These are phyloP conservation scores for Pterocarpus santalinus DNA, from an alignment of 306 rosid species.

Conservation along the genomic window DNA sequence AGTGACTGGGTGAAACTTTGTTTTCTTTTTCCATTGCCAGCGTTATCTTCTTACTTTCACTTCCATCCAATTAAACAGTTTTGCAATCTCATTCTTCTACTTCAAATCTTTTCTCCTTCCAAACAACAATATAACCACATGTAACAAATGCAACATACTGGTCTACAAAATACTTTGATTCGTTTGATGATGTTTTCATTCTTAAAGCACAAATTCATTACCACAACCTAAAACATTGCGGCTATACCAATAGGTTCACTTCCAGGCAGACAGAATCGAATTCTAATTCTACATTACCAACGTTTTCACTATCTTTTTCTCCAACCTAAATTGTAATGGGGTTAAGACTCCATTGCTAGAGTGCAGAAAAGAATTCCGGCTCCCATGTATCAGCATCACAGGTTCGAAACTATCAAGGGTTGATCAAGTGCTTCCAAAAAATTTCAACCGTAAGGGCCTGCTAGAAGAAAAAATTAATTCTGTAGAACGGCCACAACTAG, in stretches of 20 bases:
- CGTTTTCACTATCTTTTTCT: slow-evolving; percentile 18
- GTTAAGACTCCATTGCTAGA: slow-evolving; percentile 7
- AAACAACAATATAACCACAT: neutral
- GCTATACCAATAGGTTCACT: slow-evolving; percentile 15
- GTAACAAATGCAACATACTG: neutral
- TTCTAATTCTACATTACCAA: slow-evolving; percentile 28
- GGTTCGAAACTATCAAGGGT: slow-evolving; percentile 27
- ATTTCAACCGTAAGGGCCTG: neutral
- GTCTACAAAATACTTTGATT: slow-evolving; percentile 1
- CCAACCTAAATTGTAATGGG: neutral
- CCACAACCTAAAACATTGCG: neutral
- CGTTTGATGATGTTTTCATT: slow-evolving; percentile 13
- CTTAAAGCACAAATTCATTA: slow-evolving; percentile 19
- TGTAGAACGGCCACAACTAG: neutral
- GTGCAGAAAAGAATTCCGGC: neutral
- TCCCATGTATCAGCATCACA: slow-evolving; percentile 3
- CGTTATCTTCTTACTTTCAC: no score
- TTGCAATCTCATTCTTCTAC: no score
- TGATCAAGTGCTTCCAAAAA: slow-evolving; percentile 36
- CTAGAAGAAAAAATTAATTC: neutral
- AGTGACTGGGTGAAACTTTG: no score
- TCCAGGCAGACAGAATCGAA: slow-evolving; percentile 26
- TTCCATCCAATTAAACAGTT: no score
- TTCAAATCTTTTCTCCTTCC: neutral
- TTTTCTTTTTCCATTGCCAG: no score